Evolutionary conservation across 108 stramenopile genomes (phyloP).

Genomic region (Pseudonitzschia pungens): DNA sequence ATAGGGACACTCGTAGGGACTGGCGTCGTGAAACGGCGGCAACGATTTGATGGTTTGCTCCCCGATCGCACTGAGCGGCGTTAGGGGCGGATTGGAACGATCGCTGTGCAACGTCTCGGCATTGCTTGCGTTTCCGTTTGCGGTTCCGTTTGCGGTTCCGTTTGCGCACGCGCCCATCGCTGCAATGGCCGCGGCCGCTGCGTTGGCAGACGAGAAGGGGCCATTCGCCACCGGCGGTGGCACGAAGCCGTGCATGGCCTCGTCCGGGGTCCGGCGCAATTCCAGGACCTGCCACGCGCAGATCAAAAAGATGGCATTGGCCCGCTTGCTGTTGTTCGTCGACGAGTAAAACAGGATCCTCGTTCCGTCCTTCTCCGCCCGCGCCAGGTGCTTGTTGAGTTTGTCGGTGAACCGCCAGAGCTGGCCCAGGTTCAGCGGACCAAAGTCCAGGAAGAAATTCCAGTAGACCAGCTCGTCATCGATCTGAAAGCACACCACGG

Average conservation of each 20-base stretch:
- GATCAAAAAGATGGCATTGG: slow-evolving; percentile 92
- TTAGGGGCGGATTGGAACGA: slow-evolving; percentile 28
- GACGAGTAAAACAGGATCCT: slow-evolving; percentile 84
- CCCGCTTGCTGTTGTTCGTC: slow-evolving; percentile 67
- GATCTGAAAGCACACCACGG: slow-evolving; percentile 84
- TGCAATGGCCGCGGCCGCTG: too few species aligned
- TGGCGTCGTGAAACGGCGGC: slow-evolving; percentile 99
- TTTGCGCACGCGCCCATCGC: too few species aligned
- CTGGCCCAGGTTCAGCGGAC: slow-evolving; percentile 97
- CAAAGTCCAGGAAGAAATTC: slow-evolving; percentile 99
- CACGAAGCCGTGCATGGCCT: slow-evolving; percentile 63
- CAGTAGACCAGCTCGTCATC: slow-evolving; percentile 95
- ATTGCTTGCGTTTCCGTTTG: neutral
- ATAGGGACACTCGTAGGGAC: slow-evolving; percentile 92
- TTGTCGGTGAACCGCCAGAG: slow-evolving; percentile 90
- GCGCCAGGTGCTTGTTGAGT: slow-evolving; percentile 55
- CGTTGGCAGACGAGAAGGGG: too few species aligned
- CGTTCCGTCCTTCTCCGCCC: neutral
- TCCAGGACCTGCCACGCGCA: slow-evolving; percentile 92
- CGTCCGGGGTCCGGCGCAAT: slow-evolving; percentile 69
- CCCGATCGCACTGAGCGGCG: slow-evolving; percentile 21
- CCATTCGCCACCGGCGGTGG: too few species aligned
- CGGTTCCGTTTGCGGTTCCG: too few species aligned
- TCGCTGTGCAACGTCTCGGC: neutral
- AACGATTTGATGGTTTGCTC: slow-evolving; percentile 49